phyloP scores from a whole-genome alignment of 495 filamentous ascomycete genomes.

The Corynascus novoguineensis region DNA sequence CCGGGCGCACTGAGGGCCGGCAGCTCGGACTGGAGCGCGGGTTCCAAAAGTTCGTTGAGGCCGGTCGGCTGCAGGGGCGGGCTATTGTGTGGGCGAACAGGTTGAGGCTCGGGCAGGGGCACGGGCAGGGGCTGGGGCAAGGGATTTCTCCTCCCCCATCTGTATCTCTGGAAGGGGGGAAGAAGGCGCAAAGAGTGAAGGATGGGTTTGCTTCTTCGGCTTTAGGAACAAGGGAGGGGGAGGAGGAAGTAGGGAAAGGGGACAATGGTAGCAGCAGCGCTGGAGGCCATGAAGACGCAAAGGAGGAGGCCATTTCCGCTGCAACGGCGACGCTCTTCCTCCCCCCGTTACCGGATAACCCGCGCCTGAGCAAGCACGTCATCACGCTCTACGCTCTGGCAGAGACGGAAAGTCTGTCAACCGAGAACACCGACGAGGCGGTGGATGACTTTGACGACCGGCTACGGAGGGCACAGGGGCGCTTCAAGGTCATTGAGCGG shows the following conservation, averaged over 20 bases:
- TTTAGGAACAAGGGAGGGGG: not conserved
- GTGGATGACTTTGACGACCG: slow-evolving; percentile 83
- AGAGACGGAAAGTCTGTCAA: slow-evolving; percentile 71
- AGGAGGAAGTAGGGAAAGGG: not conserved
- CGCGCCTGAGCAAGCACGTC: slow-evolving; percentile 69
- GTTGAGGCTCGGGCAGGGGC: slow-evolving; percentile 10
- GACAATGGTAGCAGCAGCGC: not conserved
- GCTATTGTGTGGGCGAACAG: slow-evolving; percentile 69
- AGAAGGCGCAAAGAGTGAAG: not conserved
- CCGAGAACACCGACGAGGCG: slow-evolving; percentile 74
- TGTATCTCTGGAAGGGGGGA: too few species aligned
- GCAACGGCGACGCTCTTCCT: not conserved
- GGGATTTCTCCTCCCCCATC: too few species aligned
- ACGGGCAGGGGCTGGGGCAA: not conserved
- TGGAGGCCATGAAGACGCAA: not conserved
- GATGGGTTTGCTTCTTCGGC: too few species aligned
- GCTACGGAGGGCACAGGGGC: slow-evolving; percentile 70
- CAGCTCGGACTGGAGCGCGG: slow-evolving; percentile 88
- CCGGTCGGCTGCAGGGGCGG: slow-evolving; percentile 77
- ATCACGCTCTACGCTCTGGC: slow-evolving; percentile 65
- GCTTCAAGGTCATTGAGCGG: slow-evolving; percentile 73
- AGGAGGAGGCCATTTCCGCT: slow-evolving; percentile 1
- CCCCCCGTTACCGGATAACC: slow-evolving; percentile 46
- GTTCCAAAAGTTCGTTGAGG: slow-evolving; percentile 79
- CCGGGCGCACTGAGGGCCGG: slow-evolving; percentile 81